Conservation (phyloP, 2,329 filamentous ascomycete species). For the Parastagonospora avenae region DNA sequence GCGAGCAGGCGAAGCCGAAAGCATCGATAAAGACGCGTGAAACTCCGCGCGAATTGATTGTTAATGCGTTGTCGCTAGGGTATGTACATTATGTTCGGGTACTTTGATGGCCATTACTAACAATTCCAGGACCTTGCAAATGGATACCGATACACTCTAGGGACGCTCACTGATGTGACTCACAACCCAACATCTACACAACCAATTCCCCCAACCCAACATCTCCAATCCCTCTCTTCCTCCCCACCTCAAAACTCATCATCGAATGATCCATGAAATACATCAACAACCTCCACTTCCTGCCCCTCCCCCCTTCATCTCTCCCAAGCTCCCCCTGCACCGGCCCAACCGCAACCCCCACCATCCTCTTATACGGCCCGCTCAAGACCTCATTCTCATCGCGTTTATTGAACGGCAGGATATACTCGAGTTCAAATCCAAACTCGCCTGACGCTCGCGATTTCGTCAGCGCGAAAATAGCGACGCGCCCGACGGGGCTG, state of each 20-base stretch:
- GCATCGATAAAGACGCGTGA: too few relatives aligned
- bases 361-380: slow-evolving; percentile 50
- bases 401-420: slow-evolving; percentile 54
- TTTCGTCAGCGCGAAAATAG: slow-evolving; percentile 61
- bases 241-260: slow-evolving; percentile 69
- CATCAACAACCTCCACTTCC: slow-evolving; percentile 61
- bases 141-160: too few relatives aligned
- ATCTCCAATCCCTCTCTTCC: slow-evolving; percentile 12
- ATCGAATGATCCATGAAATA: slow-evolving; percentile 74
- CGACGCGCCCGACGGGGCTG: slow-evolving; percentile 69
- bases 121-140: too few relatives aligned
- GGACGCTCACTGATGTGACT: too few relatives aligned
- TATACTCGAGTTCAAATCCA: slow-evolving; percentile 60
- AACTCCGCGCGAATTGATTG: too few relatives aligned
- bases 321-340: slow-evolving; percentile 56
- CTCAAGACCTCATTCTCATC: slow-evolving; percentile 12
- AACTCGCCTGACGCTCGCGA: slow-evolving; percentile 52
- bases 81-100: too few relatives aligned
- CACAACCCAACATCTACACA: slow-evolving; percentile 25
- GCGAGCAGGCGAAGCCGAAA: too few relatives aligned
- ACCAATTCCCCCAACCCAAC: slow-evolving; percentile 28
- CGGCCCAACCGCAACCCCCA: slow-evolving; percentile 71
- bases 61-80: too few relatives aligned
- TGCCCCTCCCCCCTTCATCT: slow-evolving; percentile 1
- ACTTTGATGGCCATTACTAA: too few relatives aligned